phyloP scores from a whole-genome alignment of 1,139 yeast species.

The Geotrichum carabidarum region DNA sequence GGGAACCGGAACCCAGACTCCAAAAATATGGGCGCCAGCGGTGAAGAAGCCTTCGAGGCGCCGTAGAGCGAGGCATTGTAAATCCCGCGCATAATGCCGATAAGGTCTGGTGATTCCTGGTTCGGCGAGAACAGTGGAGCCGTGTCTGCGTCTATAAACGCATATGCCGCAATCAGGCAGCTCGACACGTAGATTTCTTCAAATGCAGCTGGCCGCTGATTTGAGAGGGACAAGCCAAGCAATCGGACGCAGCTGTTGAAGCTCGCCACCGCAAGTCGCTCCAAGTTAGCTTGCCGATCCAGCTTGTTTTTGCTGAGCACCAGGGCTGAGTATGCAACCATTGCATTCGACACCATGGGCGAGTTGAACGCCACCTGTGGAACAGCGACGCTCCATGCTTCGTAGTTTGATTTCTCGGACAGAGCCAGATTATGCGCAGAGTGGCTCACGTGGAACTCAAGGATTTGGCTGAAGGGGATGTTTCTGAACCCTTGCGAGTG shows the following conservation, averaged over 20 bases:
- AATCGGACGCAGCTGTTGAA: slow-evolving; percentile 6
- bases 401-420: neutral
- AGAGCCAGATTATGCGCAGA: slow-evolving; percentile 1
- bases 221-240: slow-evolving; percentile 3
- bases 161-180: slow-evolving; percentile 15
- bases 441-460: neutral
- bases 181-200: slow-evolving; percentile 13
- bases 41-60: neutral
- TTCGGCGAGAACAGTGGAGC: slow-evolving; percentile 8
- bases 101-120: slow-evolving; percentile 13
- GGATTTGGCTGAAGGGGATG: slow-evolving; percentile 8
- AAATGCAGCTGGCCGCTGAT: neutral
- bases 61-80: slow-evolving; percentile 5
- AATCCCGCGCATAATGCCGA: slow-evolving; percentile 14
- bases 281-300: slow-evolving; percentile 3
- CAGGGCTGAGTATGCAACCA: slow-evolving; percentile 15
- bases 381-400: slow-evolving; percentile 11
- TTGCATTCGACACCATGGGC: slow-evolving; percentile 13
- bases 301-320: neutral
- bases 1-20: neutral
- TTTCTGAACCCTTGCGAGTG: slow-evolving; percentile 1
- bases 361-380: slow-evolving; percentile 12
- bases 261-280: slow-evolving; percentile 5
- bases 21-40: neutral
- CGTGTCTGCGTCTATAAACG: slow-evolving; percentile 11